Percentiles rank a stretch among this genome's conserved stretches.
Evolutionary conservation across 441 rosid genomes (phyloP).

Genomic region (Bruguiera hainesii): DNA sequence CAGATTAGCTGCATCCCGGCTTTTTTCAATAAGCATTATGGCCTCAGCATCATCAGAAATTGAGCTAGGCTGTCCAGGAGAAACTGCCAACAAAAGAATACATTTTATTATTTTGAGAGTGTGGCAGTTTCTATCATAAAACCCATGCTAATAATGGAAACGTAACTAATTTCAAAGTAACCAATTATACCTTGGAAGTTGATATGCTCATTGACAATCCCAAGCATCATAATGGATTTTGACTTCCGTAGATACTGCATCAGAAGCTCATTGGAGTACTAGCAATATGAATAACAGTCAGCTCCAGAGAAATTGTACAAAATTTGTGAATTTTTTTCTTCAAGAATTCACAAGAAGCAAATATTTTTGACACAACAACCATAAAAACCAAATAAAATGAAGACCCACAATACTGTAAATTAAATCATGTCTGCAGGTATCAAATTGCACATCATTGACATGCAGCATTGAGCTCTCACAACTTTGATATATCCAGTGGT

Average conservation of each 20-base stretch:
- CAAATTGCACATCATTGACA: background rate
- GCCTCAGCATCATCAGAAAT: slow-evolving; percentile 84
- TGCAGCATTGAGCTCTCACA: background rate
- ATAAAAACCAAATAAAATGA: background rate
- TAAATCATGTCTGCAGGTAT: background rate
- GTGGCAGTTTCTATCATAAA: background rate
- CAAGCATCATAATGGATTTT: slow-evolving; percentile 80
- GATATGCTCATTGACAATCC: slow-evolving; percentile 86
- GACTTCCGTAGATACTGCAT: slow-evolving; percentile 84
- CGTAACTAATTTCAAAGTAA: slow-evolving; percentile 9
- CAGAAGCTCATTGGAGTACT: slow-evolving; percentile 95
- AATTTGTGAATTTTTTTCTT: slow-evolving; percentile 6
- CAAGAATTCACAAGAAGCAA: background rate
- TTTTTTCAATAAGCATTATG: slow-evolving; percentile 71
- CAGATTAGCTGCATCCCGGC: slow-evolving; percentile 71
- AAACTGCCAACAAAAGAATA: slow-evolving; percentile 47
- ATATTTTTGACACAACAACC: background rate
- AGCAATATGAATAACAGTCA: slow-evolving; percentile 26
- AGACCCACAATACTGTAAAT: background rate
- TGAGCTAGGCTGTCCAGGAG: slow-evolving; percentile 85
- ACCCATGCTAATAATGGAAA: background rate
- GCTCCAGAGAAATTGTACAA: slow-evolving; percentile 23
- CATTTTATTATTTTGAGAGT: background rate
- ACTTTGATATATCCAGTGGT: background rate
- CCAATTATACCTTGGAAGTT: slow-evolving; percentile 71